Evolutionary conservation across 371 early-diverging fungal genomes (phyloP).

Genomic region (Mortierella sp.): DNA sequence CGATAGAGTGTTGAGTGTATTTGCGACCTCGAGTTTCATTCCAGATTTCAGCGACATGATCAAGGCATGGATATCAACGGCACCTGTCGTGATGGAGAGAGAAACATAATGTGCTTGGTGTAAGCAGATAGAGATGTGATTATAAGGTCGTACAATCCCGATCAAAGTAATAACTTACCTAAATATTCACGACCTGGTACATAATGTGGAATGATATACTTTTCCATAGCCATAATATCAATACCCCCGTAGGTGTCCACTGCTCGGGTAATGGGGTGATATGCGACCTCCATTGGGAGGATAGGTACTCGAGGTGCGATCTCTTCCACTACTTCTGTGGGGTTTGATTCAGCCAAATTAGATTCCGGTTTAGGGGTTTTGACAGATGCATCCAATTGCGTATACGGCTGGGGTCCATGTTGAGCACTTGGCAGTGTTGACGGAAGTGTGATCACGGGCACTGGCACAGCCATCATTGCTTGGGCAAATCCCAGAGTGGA

Average conservation of each 20-base stretch:
- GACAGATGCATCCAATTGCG: constrained; percentile 8
- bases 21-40: constrained; percentile 77
- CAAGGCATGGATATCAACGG: constrained; percentile 80
- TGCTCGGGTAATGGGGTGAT: constrained; percentile 63
- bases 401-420: constrained; percentile 22
- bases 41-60: constrained; percentile 83
- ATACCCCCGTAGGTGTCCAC: constrained; percentile 83
- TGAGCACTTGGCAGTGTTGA: constrained; percentile 34
- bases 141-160: neutral
- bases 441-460: constrained; percentile 44
- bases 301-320: neutral
- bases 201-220: constrained; percentile 67
- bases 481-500: constrained; percentile 49
- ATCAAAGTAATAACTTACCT: constrained; percentile 50
- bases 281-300: constrained; percentile 34
- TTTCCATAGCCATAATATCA: constrained; percentile 75
- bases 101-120: neutral
- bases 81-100: constrained; percentile 54
- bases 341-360: constrained; percentile 1
- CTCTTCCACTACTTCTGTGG: constrained; percentile 8
- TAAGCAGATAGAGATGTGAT: neutral
- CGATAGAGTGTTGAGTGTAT: constrained; percentile 79
- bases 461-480: constrained; percentile 50
- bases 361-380: constrained; percentile 12
- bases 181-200: constrained; percentile 71